phyloP scores from a whole-genome alignment of 2,329 filamentous ascomycete species.

The Periconia sp. region DNA sequence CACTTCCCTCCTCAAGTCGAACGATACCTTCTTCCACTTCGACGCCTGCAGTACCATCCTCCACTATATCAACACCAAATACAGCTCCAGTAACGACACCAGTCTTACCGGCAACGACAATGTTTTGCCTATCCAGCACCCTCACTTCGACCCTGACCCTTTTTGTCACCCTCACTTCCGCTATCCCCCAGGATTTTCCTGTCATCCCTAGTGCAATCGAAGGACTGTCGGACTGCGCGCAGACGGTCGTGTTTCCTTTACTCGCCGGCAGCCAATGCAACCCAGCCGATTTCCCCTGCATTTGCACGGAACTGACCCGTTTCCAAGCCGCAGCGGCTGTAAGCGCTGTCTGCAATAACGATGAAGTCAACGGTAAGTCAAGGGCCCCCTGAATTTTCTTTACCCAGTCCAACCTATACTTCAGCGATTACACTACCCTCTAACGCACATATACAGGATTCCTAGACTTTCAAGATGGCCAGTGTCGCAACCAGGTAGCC shows the following conservation, averaged over 20 bases:
- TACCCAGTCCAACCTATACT: neutral
- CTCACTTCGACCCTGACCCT: constrained; percentile 15
- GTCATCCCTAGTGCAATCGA: constrained; percentile 13
- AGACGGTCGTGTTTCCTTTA: constrained; percentile 19
- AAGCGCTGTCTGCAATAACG: neutral
- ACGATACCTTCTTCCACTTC: neutral
- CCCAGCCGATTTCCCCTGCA: constrained; percentile 20
- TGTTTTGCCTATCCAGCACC: constrained; percentile 8
- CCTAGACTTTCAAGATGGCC: constrained; percentile 13
- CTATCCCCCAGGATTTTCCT: neutral
- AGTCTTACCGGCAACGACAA: neutral
- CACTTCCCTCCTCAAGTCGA: neutral
- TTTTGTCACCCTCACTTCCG: constrained; percentile 12
- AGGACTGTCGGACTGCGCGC: constrained; percentile 18
- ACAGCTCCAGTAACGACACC: neutral
- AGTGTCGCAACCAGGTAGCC: constrained; percentile 7
- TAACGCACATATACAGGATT: constrained; percentile 5
- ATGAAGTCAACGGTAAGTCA: constrained; percentile 8
- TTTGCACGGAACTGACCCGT: constrained; percentile 19
- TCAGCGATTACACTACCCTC: constrained; percentile 7
- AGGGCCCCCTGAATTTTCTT: neutral
- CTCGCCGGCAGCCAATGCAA: constrained; percentile 20
- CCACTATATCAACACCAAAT: neutral
- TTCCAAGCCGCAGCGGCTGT: constrained; percentile 5
- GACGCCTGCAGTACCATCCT: neutral